Percentiles rank a stretch among this genome's conserved stretches.
phyloP scores from a whole-genome alignment of 495 filamentous ascomycete species.

The Xylaria acuta region DNA sequence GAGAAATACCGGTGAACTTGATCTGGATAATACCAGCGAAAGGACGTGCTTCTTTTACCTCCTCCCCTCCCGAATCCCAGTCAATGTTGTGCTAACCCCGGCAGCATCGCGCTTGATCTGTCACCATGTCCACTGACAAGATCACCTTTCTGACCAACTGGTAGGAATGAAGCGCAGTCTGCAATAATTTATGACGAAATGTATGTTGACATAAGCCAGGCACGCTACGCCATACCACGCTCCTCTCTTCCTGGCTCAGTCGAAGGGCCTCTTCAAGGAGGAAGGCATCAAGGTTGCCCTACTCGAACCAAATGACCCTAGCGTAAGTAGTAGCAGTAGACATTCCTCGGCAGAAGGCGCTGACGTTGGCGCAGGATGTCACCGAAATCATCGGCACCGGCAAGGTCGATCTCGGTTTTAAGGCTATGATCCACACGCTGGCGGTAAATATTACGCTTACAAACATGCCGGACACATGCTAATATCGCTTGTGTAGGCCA shows the following conservation, averaged over 20 bases:
- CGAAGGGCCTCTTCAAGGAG: conserved; percentile 72
- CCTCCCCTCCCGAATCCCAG: conserved; percentile 41
- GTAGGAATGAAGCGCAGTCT: conserved; percentile 45
- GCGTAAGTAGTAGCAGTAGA: conserved; percentile 42
- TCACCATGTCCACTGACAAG: conserved; percentile 74
- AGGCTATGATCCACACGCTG: conserved; percentile 77
- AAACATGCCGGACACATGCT: conserved; percentile 17
- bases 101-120: conserved; percentile 39
- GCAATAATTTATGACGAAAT: conserved; percentile 21
- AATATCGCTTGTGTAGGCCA: conserved; percentile 54
- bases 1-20: conserved; percentile 63
- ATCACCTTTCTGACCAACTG: conserved; percentile 78
- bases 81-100: conserved; percentile 41
- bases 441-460: conserved; percentile 51
- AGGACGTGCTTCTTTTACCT: conserved; percentile 73
- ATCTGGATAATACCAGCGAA: conserved; percentile 87
- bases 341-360: not conserved
- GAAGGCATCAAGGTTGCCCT: conserved; percentile 74
- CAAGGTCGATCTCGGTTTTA: conserved; percentile 76
- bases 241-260: conserved; percentile 72
- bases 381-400: conserved; percentile 75
- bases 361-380: conserved; percentile 52
- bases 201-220: conserved; percentile 51
- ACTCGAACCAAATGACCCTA: conserved; percentile 73
- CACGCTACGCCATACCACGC: conserved; percentile 77